These are phyloP conservation scores for Debaryomyces robertsiae DNA, from an alignment of 1,139 yeast genomes.

Conservation along the genomic window DNA sequence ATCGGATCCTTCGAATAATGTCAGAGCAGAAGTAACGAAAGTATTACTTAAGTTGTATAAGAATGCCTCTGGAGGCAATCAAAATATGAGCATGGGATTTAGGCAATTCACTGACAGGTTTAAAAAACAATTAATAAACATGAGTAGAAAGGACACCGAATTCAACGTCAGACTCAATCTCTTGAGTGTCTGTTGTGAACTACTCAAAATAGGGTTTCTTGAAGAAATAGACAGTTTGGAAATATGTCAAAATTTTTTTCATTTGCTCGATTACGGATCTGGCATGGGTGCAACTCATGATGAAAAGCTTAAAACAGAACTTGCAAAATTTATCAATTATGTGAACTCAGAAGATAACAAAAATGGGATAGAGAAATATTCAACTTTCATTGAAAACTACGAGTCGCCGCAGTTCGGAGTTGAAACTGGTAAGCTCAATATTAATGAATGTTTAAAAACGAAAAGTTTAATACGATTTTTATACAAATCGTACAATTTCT, in stretches of 20 bases:
- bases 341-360: slow-evolving; percentile 22
- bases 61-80: slow-evolving; percentile 19
- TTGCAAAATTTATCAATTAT: slow-evolving; percentile 32
- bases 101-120: slow-evolving; percentile 75
- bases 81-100: slow-evolving; percentile 44
- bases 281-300: slow-evolving; percentile 21
- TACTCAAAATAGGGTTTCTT: slow-evolving; percentile 62
- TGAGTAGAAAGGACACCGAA: slow-evolving; percentile 42
- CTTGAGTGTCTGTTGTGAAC: slow-evolving; percentile 55
- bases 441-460: slow-evolving; percentile 37
- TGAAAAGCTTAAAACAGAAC: slow-evolving; percentile 37
- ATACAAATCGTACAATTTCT: slow-evolving; percentile 3
- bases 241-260: slow-evolving; percentile 47
- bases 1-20: slow-evolving; percentile 65
- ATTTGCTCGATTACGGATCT: slow-evolving; percentile 34
- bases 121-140: slow-evolving; percentile 63
- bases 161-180: slow-evolving; percentile 54
- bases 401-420: slow-evolving; percentile 23
- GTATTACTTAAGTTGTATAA: slow-evolving; percentile 56
- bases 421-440: slow-evolving; percentile 27
- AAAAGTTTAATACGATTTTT: slow-evolving; percentile 36
- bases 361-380: slow-evolving; percentile 24
- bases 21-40: slow-evolving; percentile 66
- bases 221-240: slow-evolving; percentile 54
- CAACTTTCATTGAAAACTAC: slow-evolving; percentile 25